These are phyloP conservation scores for Pseudogymnoascus sp. DNA, from an alignment of 2,329 filamentous ascomycete species.

Conservation along the genomic window DNA sequence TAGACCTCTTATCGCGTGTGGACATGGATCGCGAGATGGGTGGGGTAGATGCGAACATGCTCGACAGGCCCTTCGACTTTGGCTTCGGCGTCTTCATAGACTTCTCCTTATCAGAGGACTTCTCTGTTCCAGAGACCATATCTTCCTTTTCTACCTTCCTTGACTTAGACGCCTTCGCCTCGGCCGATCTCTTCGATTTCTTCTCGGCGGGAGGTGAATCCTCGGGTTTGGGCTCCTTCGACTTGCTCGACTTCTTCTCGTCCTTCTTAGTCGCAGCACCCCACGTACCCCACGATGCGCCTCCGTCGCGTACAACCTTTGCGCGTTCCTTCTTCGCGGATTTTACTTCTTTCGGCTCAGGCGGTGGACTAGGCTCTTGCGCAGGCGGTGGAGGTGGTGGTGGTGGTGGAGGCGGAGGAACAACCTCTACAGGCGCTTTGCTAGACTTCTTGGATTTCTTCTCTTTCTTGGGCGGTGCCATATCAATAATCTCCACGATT, in stretches of 20 bases:
- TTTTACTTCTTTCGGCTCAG: constrained; percentile 42
- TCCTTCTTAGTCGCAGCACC: constrained; percentile 28
- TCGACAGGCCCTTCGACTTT: constrained; percentile 41
- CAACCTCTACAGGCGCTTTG: constrained; percentile 26
- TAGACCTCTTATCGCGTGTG: constrained; percentile 53
- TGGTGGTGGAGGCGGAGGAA: constrained; percentile 29
- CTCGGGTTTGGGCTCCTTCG: constrained; percentile 24
- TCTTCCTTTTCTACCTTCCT: constrained; percentile 53
- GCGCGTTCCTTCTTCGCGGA: constrained; percentile 65
- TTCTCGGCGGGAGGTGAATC: constrained; percentile 22
- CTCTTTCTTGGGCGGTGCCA: constrained; percentile 36
- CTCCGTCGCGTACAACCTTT: constrained; percentile 62
- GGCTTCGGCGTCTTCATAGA: constrained; percentile 36
- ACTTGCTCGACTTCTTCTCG: constrained; percentile 22
- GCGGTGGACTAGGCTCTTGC: constrained; percentile 39
- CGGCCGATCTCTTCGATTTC: constrained; percentile 37
- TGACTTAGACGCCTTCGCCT: constrained; percentile 45
- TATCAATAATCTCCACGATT: constrained; percentile 41
- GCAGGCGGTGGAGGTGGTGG: constrained; percentile 36
- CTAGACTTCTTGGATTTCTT: constrained; percentile 33
- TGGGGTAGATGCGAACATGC: constrained; percentile 60
- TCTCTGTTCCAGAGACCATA: constrained; percentile 56
- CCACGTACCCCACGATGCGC: constrained; percentile 49
- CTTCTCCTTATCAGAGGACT: constrained; percentile 62
- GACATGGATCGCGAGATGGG: constrained; percentile 63